Conservation (phyloP, 495 filamentous ascomycete species). For the Terfezia claveryi region DNA sequence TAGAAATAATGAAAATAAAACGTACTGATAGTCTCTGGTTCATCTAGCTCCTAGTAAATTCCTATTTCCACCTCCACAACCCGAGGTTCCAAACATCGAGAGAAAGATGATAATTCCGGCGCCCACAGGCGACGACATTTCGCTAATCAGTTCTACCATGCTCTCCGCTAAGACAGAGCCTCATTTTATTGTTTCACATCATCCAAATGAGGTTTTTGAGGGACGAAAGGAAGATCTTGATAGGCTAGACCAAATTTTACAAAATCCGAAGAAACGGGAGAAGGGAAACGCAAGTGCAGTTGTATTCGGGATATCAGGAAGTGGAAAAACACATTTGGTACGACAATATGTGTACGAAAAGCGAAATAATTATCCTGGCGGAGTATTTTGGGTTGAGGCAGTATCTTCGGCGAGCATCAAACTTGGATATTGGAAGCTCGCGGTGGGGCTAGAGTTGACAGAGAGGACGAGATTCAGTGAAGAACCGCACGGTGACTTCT, state of each 20-base stretch:
- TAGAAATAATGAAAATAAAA: too few relatives aligned
- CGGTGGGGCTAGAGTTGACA: constrained; percentile 37
- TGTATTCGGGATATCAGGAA: constrained; percentile 51
- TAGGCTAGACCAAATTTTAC: constrained; percentile 44
- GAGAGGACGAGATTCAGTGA: constrained; percentile 21
- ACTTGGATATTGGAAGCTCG: constrained; percentile 55
- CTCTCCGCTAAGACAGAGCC: background rate
- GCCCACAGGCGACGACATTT: too few relatives aligned
- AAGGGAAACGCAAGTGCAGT: constrained; percentile 46
- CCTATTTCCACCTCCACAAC: too few relatives aligned
- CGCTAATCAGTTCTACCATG: background rate
- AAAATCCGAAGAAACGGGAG: constrained; percentile 36
- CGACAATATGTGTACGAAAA: constrained; percentile 37
- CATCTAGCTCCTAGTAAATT: too few relatives aligned
- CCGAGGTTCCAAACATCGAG: too few relatives aligned
- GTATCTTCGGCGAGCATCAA: background rate
- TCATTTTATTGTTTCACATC: background rate
- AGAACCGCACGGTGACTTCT: constrained; percentile 22
- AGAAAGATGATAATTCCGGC: too few relatives aligned
- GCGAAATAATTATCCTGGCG: constrained; percentile 45
- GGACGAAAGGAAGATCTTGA: constrained; percentile 50
- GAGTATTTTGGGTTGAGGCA: constrained; percentile 54
- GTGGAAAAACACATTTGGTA: constrained; percentile 64
- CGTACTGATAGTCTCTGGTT: too few relatives aligned
- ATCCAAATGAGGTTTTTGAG: constrained; percentile 43